A percentile compares a stretch with the other conserved stretches of the same genome.
These are phyloP conservation scores for Chaetomium sp. DNA, from an alignment of 2,329 filamentous ascomycete genomes.

Conservation along the genomic window DNA sequence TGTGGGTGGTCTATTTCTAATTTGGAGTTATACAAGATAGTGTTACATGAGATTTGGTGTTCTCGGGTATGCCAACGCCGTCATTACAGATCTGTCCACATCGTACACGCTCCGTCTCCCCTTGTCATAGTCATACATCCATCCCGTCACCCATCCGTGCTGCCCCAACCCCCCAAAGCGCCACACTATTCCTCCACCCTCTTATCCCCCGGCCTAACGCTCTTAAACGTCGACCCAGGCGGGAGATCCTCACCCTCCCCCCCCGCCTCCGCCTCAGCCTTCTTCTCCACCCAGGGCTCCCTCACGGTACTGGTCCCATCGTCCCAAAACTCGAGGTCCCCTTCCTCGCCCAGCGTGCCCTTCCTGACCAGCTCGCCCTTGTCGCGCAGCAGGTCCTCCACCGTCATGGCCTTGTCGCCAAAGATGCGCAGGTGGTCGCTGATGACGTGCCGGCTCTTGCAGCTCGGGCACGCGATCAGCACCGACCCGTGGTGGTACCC, in stretches of 20 bases:
- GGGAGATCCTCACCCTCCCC: constrained; percentile 21
- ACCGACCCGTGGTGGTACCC: constrained; percentile 91
- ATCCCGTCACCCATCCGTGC: background rate
- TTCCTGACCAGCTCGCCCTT: constrained; percentile 74
- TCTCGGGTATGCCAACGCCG: constrained; percentile 27
- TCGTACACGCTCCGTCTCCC: background rate
- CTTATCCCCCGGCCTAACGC: constrained; percentile 28
- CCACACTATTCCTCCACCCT: background rate
- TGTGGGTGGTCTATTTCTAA: constrained; percentile 1
- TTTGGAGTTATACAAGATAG: constrained; percentile 15
- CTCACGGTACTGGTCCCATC: constrained; percentile 58
- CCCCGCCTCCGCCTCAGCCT: constrained; percentile 4
- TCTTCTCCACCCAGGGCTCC: constrained; percentile 27
- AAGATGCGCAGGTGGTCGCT: constrained; percentile 84
- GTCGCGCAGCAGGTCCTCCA: constrained; percentile 76
- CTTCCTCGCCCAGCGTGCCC: constrained; percentile 71
- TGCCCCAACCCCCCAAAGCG: background rate
- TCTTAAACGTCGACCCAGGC: constrained; percentile 39
- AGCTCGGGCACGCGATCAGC: constrained; percentile 83
- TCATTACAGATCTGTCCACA: constrained; percentile 5
- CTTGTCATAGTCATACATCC: background rate
- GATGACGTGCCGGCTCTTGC: constrained; percentile 87
- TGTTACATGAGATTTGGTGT: constrained; percentile 13
- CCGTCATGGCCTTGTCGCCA: constrained; percentile 66
- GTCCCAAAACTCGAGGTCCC: constrained; percentile 92